Conservation (phyloP, 129 eudicot genomes). For the Deinandra increscens region DNA sequence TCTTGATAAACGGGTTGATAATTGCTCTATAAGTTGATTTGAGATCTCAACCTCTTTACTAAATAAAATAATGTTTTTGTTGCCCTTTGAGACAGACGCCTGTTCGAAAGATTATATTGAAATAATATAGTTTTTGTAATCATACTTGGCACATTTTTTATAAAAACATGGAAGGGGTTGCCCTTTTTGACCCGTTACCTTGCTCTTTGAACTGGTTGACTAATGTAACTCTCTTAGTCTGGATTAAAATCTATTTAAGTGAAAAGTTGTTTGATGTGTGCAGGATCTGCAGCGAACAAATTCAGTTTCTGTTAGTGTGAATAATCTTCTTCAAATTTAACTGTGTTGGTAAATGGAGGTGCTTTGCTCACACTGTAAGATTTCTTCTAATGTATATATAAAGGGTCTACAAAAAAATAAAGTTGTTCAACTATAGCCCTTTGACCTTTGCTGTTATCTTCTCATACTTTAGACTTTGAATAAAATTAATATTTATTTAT, state of each 20-base stretch:
- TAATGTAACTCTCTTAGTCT: background rate
- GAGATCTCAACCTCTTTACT: background rate
- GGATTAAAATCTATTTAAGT: too few species aligned
- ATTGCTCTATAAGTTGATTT: background rate
- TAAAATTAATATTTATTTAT: slow-evolving; percentile 1
- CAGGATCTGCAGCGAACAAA: slow-evolving; percentile 97
- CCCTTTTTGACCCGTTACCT: background rate
- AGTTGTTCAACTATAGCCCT: slow-evolving; percentile 6
- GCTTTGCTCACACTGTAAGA: slow-evolving; percentile 1
- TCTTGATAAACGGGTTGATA: background rate
- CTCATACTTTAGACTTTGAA: background rate
- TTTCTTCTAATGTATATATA: slow-evolving; percentile 4
- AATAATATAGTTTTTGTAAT: too few species aligned
- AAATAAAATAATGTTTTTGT: too few species aligned
- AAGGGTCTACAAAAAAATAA: slow-evolving; percentile 11
- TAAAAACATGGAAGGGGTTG: too few species aligned
- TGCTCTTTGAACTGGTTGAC: background rate
- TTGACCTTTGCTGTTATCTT: background rate
- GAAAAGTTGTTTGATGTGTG: slow-evolving; percentile 26
- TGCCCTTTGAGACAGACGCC: too few species aligned
- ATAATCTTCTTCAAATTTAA: slow-evolving; percentile 94
- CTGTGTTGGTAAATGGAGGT: background rate
- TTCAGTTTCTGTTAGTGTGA: slow-evolving; percentile 54
- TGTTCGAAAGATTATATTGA: too few species aligned
- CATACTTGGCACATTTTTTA: too few species aligned